Evolutionary conservation across 2,329 filamentous ascomycete species (phyloP), one percentile per base, ranked within the genome.

Genomic region (Sordariomycetes sp.): DNA sequence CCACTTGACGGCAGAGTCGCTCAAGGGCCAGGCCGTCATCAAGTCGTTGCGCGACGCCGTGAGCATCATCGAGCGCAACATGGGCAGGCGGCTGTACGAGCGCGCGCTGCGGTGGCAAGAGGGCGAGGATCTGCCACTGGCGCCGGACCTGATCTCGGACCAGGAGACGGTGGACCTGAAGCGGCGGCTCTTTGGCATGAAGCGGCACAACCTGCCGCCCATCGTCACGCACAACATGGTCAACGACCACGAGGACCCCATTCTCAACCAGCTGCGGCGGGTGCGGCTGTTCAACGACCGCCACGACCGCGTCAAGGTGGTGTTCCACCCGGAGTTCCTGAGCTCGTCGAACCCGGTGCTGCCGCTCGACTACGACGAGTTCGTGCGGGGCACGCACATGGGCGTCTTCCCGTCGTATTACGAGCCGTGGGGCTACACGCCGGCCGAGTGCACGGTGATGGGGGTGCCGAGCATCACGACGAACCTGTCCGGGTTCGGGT

Each of bases 171-270:
- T 99, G 59, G 81, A 97, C 66, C 81, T 99, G 56, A 88, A 94
- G 53, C 85, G 94, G 62, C 84, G 94, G 57, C 78, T 99, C 54
- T 99, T 96, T 67, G 94, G 91, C 61, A 96, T 99, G 90, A 97
- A 97, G 78, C 82, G 94, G 56, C 81, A 90, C 70, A 84, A 82
- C 45, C 81, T 97, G 35, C 94, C 94, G 3, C 94, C 94, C 0
- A 95, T 99, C 67, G 94, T 99, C 60, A 99, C 94, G 3, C 94
- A 99, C 78, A 97, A 99, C 79, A 96, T 99, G 91, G 75, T 90
- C 64, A 96, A 95, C 67, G 94, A 97, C 70, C 72, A 80, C 45
- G 92, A 96, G 64, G 94, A 99, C 65, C 94, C 92, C 1, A 90
- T 99, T 54, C 76, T 99, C 61, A 96, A 95, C 77, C 94, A 97